Percentiles rank a stretch among this genome's conserved stretches.
These are phyloP conservation scores for Cladophialophora exuberans DNA, from an alignment of 2,329 filamentous ascomycete species.

Conservation along the genomic window DNA sequence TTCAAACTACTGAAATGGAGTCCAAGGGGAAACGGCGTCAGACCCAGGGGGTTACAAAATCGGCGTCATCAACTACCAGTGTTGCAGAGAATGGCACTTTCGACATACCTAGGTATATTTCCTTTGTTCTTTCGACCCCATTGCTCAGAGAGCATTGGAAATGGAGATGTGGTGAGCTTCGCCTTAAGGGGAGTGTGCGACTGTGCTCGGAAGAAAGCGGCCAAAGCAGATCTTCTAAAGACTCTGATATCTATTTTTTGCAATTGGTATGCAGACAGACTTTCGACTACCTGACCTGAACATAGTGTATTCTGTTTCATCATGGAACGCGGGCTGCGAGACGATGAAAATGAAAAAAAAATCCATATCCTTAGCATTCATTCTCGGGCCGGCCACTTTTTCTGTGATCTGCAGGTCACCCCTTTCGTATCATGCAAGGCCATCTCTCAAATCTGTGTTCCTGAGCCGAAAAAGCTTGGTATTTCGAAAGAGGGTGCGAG, in stretches of 20 bases:
- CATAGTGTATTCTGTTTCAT: slow-evolving; percentile 22
- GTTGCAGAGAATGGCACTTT: neutral
- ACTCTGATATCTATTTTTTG: neutral
- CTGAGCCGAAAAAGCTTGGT: slow-evolving; percentile 11
- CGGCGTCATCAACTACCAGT: slow-evolving; percentile 9
- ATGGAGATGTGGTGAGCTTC: neutral
- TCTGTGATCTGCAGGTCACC: neutral
- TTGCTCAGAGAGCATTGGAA: neutral
- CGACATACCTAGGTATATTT: slow-evolving; percentile 16
- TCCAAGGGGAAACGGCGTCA: slow-evolving; percentile 26
- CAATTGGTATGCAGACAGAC: slow-evolving; percentile 20
- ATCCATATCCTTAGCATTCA: slow-evolving; percentile 14
- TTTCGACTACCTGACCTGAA: slow-evolving; percentile 20
- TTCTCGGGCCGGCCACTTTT: neutral
- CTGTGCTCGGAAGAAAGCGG: no score
- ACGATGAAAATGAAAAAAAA: neutral
- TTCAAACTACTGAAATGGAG: slow-evolving; percentile 12
- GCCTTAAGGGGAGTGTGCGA: no score
- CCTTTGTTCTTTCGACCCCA: slow-evolving; percentile 6
- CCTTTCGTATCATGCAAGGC: neutral
- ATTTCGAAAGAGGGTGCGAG: neutral
- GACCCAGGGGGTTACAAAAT: slow-evolving; percentile 15
- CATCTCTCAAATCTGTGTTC: slow-evolving; percentile 4
- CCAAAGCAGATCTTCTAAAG: slow-evolving; percentile 5
- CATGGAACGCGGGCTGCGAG: neutral